Conservation (phyloP, 108 stramenopile genomes). For the Pseudonitzschia delicatissima region DNA sequence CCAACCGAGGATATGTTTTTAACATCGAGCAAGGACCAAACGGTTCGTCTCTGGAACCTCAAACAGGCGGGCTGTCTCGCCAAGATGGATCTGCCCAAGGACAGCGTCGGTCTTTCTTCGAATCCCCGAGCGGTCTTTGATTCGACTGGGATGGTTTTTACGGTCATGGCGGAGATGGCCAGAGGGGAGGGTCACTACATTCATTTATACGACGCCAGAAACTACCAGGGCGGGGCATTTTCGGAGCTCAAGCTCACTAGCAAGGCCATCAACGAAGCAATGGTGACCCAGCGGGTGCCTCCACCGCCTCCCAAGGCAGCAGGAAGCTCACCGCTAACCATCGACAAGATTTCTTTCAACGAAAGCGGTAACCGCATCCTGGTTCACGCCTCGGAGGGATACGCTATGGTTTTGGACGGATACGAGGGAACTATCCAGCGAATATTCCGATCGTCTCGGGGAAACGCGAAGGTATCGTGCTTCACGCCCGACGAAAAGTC, state of each 20-base stretch:
- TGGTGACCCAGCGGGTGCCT: conserved; percentile 27
- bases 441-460: conserved; percentile 40
- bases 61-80: conserved; percentile 64
- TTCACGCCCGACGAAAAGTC: conserved; percentile 70
- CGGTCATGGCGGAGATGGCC: conserved; percentile 46
- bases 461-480: conserved; percentile 41
- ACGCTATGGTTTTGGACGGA: conserved; percentile 65
- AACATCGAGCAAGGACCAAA: conserved; percentile 57
- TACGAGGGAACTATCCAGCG: conserved; percentile 70
- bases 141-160: conserved; percentile 81
- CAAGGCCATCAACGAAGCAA: conserved; percentile 48
- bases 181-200: conserved; percentile 56
- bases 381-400: conserved; percentile 43
- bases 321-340: background rate
- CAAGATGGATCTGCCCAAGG: conserved; percentile 56
- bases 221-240: conserved; percentile 73
- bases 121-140: conserved; percentile 69
- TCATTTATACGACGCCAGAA: conserved; percentile 81
- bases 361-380: conserved; percentile 75
- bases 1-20: conserved; percentile 82
- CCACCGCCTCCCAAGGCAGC: background rate
- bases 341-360: conserved; percentile 68
- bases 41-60: conserved; percentile 75
- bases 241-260: conserved; percentile 66
- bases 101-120: conserved; percentile 12